A percentile compares a stretch with the other conserved stretches of the same genome.
Conservation (phyloP, 2,329 filamentous ascomycete species). For the Penicillium glabrum region DNA sequence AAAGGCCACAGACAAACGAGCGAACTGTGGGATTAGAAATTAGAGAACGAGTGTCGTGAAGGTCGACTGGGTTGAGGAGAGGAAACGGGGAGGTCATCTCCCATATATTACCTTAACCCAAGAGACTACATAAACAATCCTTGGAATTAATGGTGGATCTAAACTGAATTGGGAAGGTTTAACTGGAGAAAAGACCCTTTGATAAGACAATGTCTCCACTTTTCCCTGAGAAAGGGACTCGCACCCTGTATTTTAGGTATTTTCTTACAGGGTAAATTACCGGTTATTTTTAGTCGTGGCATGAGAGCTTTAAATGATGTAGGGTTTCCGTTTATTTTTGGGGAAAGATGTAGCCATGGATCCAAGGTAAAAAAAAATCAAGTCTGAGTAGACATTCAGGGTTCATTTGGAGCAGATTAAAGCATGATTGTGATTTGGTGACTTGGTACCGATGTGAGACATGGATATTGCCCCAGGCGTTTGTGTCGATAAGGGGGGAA, state of each 20-base stretch:
- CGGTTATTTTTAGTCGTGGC: too few relatives aligned
- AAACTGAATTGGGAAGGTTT: neutral
- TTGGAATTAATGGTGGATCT: neutral
- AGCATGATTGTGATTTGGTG: neutral
- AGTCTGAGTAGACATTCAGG: neutral
- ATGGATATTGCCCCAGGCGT: slow-evolving; percentile 13
- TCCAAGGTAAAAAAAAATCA: neutral
- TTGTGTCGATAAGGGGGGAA: slow-evolving; percentile 5
- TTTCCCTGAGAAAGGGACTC: too few relatives aligned
- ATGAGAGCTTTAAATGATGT: too few relatives aligned
- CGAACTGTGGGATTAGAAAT: slow-evolving; percentile 13
- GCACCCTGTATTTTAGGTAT: too few relatives aligned
- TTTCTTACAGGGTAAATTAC: too few relatives aligned
- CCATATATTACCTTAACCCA: neutral
- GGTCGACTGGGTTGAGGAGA: neutral
- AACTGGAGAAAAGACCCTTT: neutral
- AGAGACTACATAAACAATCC: neutral
- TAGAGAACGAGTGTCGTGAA: slow-evolving; percentile 8
- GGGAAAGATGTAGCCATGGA: too few relatives aligned
- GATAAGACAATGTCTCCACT: too few relatives aligned
- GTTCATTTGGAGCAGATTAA: neutral
- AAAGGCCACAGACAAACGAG: slow-evolving; percentile 20
- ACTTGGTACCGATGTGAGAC: slow-evolving; percentile 3
- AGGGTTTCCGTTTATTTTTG: too few relatives aligned
- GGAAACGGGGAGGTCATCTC: neutral